Evolutionary conservation across 192 early-diverging fungal species (phyloP), one percentile per base, ranked within the genome.

Genomic region (Gorgonomyces haynaldii): DNA sequence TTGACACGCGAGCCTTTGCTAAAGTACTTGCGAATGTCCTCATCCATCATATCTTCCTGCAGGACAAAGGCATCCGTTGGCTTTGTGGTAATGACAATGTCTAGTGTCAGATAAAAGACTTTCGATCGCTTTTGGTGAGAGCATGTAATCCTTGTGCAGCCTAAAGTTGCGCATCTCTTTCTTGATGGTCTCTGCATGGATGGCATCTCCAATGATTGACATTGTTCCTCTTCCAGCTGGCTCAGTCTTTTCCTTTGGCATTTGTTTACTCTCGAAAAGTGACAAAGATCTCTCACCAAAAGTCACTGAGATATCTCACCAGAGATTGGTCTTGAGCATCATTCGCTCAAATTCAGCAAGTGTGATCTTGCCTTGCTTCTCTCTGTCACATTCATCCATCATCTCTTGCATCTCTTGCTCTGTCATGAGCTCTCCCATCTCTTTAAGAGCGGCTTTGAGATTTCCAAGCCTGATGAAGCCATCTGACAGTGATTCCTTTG

Each of bases 271-370:
- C n/a, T n/a, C n/a, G n/a, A n/a, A n/a, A n/a, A n/a, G n/a, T n/a
- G n/a, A n/a, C n/a, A n/a, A n/a, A n/a, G n/a, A n/a, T n/a, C n/a
- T n/a, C n/a, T 10, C 43, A 8, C 9, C 43, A 26, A 15, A 32
- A 36, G n/a, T 6, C 16, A 61, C 59, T 28, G 25, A 64, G n/a
- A n/a, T n/a, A n/a, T n/a, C n/a, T n/a, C n/a, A n/a, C n/a, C n/a
- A n/a, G n/a, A n/a, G n/a, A n/a, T n/a, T 60, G 0, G 64, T 64
- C 35, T 65, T 65, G 41, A 57, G 61, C 81, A 83, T 81, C 24
- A 83, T 65, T 15, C 50, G 29, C 32, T 63, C 61, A 57, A 83
- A 84, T 52, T 78, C 69, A 3, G 80, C 65, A 50, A 69, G 68
- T 25, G 59, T 64, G 25, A 85, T 64, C 23, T 64, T 65, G n/a